Percentiles rank a stretch among this genome's conserved stretches.
These are phyloP conservation scores for Lichtheimia ramosa DNA, from an alignment of 371 early-diverging fungal genomes.

Conservation along the genomic window DNA sequence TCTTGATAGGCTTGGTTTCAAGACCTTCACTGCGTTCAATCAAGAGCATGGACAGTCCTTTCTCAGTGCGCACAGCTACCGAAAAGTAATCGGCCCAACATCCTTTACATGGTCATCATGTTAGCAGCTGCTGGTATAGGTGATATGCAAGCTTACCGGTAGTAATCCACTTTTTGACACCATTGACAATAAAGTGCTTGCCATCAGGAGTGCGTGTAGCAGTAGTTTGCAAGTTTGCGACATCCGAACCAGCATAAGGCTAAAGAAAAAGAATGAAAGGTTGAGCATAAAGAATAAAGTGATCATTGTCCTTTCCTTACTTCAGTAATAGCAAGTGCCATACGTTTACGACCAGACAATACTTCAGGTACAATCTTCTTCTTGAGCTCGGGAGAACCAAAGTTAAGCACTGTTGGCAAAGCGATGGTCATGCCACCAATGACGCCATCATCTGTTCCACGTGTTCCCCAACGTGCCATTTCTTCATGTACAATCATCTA, in stretches of 20 bases:
- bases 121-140: background rate
- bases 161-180: slow-evolving; percentile 81
- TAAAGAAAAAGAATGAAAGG: no score
- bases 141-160: slow-evolving; percentile 56
- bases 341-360: slow-evolving; percentile 72
- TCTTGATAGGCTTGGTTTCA: slow-evolving; percentile 61
- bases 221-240: slow-evolving; percentile 68
- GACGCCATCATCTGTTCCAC: slow-evolving; percentile 50
- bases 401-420: slow-evolving; percentile 65
- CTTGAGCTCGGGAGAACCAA: slow-evolving; percentile 39
- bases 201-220: slow-evolving; percentile 75
- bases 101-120: slow-evolving; percentile 1
- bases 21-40: slow-evolving; percentile 61
- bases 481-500: background rate
- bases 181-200: slow-evolving; percentile 69
- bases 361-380: slow-evolving; percentile 65
- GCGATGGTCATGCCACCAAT: slow-evolving; percentile 49
- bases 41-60: slow-evolving; percentile 66
- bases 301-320: no score
- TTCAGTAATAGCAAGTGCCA: slow-evolving; percentile 71
- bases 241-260: slow-evolving; percentile 81
- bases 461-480: slow-evolving; percentile 55
- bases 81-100: slow-evolving; percentile 64
- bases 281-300: no score
- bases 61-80: slow-evolving; percentile 63